Conservation (phyloP, 257 asterid genomes). For the Fraxinus americana region DNA sequence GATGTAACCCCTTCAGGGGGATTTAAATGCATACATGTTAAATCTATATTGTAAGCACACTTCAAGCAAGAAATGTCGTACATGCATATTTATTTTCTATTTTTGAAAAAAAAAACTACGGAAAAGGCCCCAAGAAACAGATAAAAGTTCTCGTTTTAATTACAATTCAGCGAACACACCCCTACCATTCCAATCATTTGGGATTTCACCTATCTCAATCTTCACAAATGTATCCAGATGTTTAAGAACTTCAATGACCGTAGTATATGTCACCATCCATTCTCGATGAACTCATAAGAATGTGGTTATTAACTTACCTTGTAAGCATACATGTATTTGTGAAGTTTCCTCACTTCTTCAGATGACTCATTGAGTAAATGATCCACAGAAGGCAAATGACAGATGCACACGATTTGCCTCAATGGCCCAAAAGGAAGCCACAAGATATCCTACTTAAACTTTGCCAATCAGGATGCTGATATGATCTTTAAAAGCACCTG, state of each 20-base stretch:
- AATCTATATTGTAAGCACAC: too few species aligned
- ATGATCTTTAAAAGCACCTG: too few species aligned
- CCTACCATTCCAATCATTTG: too few species aligned
- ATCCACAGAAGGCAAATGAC: conserved; percentile 76
- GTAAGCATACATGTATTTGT: conserved; percentile 80
- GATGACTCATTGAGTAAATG: conserved; percentile 68
- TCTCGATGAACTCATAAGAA: neutral
- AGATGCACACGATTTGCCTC: conserved; percentile 66
- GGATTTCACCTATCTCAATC: too few species aligned
- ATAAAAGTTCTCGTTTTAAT: too few species aligned
- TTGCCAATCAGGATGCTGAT: conserved; percentile 49
- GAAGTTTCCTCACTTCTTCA: conserved; percentile 80
- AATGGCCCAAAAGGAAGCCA: conserved; percentile 89
- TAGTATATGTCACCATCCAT: conserved; percentile 5
- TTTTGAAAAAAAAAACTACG: too few species aligned
- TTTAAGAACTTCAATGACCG: neutral
- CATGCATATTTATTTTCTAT: too few species aligned
- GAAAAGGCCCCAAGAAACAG: too few species aligned
- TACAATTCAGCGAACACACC: too few species aligned
- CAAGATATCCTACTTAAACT: conserved; percentile 78
- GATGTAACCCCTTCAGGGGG: too few species aligned
- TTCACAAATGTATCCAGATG: neutral
- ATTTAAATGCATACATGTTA: too few species aligned
- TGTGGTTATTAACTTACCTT: conserved; percentile 54
- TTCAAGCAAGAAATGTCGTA: too few species aligned